Conservation (phyloP, 208 protist species). For the Borovskyia barvae region DNA sequence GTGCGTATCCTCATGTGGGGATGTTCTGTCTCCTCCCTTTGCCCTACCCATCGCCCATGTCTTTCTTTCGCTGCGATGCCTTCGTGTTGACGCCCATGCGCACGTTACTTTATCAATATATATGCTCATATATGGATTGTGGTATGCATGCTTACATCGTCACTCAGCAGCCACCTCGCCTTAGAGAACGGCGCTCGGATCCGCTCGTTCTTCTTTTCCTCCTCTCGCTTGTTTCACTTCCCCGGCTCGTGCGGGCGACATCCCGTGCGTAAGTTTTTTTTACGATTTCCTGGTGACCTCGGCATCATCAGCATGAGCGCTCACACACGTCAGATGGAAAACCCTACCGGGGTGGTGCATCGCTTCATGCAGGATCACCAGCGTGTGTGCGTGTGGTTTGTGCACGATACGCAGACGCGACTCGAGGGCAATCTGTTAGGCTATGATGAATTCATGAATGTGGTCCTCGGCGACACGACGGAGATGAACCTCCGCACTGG, state of each 20-base stretch:
- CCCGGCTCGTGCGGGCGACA: too few relatives aligned
- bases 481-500: constrained; percentile 84
- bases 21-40: not conserved
- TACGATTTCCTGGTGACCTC: not conserved
- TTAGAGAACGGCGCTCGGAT: too few relatives aligned
- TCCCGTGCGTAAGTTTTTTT: constrained; percentile 1
- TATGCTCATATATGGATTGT: too few relatives aligned
- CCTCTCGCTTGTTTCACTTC: too few relatives aligned
- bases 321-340: constrained; percentile 80
- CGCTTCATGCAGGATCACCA: constrained; percentile 74
- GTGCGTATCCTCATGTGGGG: too few relatives aligned
- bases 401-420: constrained; percentile 75
- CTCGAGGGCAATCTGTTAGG: constrained; percentile 85
- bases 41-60: not conserved
- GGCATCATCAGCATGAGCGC: constrained; percentile 23
- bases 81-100: constrained; percentile 1
- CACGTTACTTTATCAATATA: too few relatives aligned
- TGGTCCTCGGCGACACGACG: constrained; percentile 86
- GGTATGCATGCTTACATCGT: too few relatives aligned
- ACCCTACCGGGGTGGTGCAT: constrained; percentile 69
- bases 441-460: constrained; percentile 95
- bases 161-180: too few relatives aligned
- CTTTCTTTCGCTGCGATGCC: not conserved
- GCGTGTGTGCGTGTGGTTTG: constrained; percentile 83
- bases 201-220: not conserved